These are phyloP conservation scores for Macrophomina tecta DNA, from an alignment of 2,329 filamentous ascomycete species.

Conservation along the genomic window DNA sequence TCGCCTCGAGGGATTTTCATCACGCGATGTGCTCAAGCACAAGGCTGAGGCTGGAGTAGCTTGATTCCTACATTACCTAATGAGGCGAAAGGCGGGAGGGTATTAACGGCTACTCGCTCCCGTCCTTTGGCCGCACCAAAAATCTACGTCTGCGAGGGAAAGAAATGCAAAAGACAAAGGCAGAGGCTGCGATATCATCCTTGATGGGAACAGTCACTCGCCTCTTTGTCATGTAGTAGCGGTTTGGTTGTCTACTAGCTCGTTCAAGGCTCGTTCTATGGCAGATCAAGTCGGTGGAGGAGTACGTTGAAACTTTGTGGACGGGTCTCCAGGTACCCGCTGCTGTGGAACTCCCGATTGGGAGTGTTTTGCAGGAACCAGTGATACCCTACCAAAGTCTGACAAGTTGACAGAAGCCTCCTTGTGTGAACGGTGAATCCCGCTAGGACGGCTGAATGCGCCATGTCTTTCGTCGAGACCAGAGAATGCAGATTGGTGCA, in stretches of 20 bases:
- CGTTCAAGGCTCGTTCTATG: no score
- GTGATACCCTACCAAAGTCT: not conserved
- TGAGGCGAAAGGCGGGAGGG: not conserved
- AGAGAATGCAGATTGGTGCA: not conserved
- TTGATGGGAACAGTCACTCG: not conserved
- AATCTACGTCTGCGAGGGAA: not conserved
- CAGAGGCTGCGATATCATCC: not conserved
- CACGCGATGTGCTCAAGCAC: not conserved
- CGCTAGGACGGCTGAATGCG: not conserved
- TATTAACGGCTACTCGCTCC: not conserved
- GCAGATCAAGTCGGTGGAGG: not conserved
- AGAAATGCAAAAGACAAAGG: not conserved
- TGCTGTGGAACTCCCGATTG: constrained; percentile 15
- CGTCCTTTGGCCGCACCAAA: not conserved
- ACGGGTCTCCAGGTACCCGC: constrained; percentile 13
- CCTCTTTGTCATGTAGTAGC: not conserved
- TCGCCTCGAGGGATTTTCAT: constrained; percentile 1
- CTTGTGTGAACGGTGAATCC: not conserved
- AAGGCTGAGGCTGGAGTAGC: constrained; percentile 5
- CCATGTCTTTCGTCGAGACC: not conserved
- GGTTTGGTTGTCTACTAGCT: no score
- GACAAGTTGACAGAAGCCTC: constrained; percentile 16
- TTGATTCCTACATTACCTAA: constrained; percentile 1
- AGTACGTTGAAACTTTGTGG: not conserved
- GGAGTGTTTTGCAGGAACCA: constrained; percentile 12